A percentile compares a stretch with the other conserved stretches of the same genome.
Evolutionary conservation across 345 rosid genomes (phyloP).

Genomic region (Draba incana): DNA sequence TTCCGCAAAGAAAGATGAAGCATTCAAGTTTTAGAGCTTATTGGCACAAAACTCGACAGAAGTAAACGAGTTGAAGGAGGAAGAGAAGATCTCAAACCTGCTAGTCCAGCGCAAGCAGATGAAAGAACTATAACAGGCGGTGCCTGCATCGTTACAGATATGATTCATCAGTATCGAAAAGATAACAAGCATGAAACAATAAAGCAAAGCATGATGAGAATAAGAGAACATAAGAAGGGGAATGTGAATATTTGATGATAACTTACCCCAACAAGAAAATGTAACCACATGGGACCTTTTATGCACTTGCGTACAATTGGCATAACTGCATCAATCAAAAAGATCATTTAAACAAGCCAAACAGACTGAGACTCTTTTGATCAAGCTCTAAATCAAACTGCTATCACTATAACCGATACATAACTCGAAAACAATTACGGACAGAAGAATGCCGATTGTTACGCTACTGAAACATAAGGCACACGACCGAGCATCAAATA

Average conservation of each 20-base stretch:
- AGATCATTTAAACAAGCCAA: neutral
- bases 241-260: conserved; percentile 4
- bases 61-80: neutral
- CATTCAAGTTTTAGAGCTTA: conserved; percentile 18
- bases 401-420: conserved; percentile 3
- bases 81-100: conserved; percentile 53
- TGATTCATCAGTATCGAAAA: neutral
- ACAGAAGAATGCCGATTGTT: neutral
- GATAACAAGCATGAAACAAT: neutral
- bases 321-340: conserved; percentile 60
- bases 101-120: conserved; percentile 86
- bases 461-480: neutral
- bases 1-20: conserved; percentile 15
- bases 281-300: conserved; percentile 95
- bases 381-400: conserved; percentile 17
- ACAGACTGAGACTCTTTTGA: neutral
- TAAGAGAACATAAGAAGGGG: conserved; percentile 1
- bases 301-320: conserved; percentile 73
- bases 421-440: neutral
- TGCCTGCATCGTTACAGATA: conserved; percentile 55
- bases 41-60: conserved; percentile 8
- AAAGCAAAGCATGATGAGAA: neutral
- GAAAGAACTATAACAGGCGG: conserved; percentile 95
- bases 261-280: conserved; percentile 94
- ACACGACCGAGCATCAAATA: conserved; percentile 5